A percentile compares a stretch with the other conserved stretches of the same genome.
Evolutionary conservation across 73 alveolate genomes (phyloP).

Genomic region (Tetrahymena borealis): DNA sequence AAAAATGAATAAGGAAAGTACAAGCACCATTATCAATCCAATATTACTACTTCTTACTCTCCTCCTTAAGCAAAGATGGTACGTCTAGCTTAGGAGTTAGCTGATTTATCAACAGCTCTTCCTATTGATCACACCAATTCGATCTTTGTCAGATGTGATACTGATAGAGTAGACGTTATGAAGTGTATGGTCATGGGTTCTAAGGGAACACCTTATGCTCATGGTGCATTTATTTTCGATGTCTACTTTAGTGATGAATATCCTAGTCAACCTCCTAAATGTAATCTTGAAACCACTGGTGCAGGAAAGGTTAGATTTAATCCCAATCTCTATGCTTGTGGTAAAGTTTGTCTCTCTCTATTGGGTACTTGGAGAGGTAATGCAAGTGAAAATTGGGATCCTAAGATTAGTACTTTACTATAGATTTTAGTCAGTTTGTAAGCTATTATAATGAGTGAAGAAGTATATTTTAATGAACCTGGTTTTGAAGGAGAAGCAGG

Average conservation of each 20-base stretch:
- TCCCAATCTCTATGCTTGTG: conserved; percentile 73
- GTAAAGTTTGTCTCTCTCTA: conserved; percentile 73
- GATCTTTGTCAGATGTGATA: conserved; percentile 73
- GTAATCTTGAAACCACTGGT: conserved; percentile 65
- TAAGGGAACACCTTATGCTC: conserved; percentile 79
- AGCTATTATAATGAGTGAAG: conserved; percentile 75
- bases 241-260: conserved; percentile 58
- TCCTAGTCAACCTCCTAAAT: conserved; percentile 70
- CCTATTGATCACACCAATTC: conserved; percentile 80
- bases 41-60: conserved; percentile 19
- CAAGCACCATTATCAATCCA: conserved; percentile 43
- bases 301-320: conserved; percentile 67
- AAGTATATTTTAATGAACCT: conserved; percentile 73
- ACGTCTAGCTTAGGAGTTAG: conserved; percentile 80
- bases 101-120: conserved; percentile 65
- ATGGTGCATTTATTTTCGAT: conserved; percentile 74
- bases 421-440: conserved; percentile 64
- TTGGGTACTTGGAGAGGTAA: conserved; percentile 79
- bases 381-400: conserved; percentile 77
- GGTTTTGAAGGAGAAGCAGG: conserved; percentile 81
- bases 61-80: conserved; percentile 85
- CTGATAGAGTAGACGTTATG: conserved; percentile 68
- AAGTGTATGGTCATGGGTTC: conserved; percentile 74
- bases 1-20: conserved; percentile 51
- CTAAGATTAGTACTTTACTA: conserved; percentile 53